Evolutionary conservation across 2,329 filamentous ascomycete genomes (phyloP), one percentile per base, ranked within the genome.

Genomic region (Epichloe gansuensis): DNA sequence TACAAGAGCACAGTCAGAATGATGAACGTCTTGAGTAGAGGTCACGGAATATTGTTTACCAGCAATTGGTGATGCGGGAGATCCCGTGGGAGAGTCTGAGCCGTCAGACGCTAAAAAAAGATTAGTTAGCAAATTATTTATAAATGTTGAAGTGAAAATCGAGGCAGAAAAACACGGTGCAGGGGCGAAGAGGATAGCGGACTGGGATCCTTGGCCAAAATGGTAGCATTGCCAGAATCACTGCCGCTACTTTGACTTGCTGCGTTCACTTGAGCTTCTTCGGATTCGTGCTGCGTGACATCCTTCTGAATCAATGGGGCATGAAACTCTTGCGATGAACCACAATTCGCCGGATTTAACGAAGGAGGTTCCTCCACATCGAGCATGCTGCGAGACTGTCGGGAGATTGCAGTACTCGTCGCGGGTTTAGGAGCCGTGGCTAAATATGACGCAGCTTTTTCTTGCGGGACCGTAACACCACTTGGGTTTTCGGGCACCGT

Each of bases 301-400:
- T 55, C 54, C 56, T 66, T 60, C 53, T 59, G 60, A 55, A 57
- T 53, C 43, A 53, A 47, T 15, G 53, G 45, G 53, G 66, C 56
- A 53, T 71, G 72, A 45, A 78, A 68, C 62, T 76, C 74, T 25
- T 73, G 71, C 57, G 72, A 74, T 11, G 68, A 68, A 56, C 76
- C 67, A 36, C 70, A 69, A 49, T 68, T 68, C 55, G 69, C 63
- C 4, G 70, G 66, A 7, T 64, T 67, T 25, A 78, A 65, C 53
- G 58, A 73, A 12, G 75, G 74, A 2, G 72, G 69, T 31, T 70
- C 68, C 44, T 76, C 75, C 17, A 79, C 66, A 45, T 76, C 71
- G 21, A 79, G 66, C 76, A 80, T 76, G 62, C 75, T 80, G 54
- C 73, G 70, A 57, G 72, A 76, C 43, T 68, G 67, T 6, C 57